Percentiles rank a stretch among this genome's conserved stretches.
phyloP scores from a whole-genome alignment of 768 basidiomycete genomes.

The Udeniomyces megalosporus region DNA sequence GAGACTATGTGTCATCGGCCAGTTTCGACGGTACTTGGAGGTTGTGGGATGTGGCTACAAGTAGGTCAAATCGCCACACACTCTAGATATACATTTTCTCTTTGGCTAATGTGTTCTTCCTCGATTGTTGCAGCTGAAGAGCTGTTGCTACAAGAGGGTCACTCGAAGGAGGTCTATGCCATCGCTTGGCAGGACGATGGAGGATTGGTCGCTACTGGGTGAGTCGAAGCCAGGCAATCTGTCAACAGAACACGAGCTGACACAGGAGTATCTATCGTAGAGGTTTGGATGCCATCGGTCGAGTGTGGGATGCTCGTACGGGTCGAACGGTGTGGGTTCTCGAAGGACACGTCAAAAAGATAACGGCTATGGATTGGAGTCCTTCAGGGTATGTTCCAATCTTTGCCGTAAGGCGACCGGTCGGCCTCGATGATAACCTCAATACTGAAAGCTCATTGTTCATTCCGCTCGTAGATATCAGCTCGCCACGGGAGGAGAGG shows the following conservation, averaged over 20 bases:
- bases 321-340: conserved; percentile 95
- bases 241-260: background rate
- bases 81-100: too few species aligned
- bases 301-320: conserved; percentile 91
- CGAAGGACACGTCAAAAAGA: conserved; percentile 87
- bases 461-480: conserved; percentile 66
- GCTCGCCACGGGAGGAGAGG: conserved; percentile 89
- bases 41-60: conserved; percentile 76
- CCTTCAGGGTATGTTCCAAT: conserved; percentile 68
- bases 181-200: conserved; percentile 96
- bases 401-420: too few species aligned
- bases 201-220: conserved; percentile 85
- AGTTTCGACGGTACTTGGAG: conserved; percentile 97
- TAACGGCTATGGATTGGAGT: conserved; percentile 79
- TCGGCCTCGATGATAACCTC: background rate
- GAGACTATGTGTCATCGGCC: conserved; percentile 80
- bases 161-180: conserved; percentile 89
- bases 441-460: too few species aligned
- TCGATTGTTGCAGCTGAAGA: conserved; percentile 31
- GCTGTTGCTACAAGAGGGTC: conserved; percentile 81
- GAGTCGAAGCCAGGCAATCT: conserved; percentile 21
- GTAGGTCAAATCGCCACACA: too few species aligned
- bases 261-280: conserved; percentile 32
- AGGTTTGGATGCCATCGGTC: conserved; percentile 88
- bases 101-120: background rate